Evolutionary conservation across 495 filamentous ascomycete genomes (phyloP), one percentile per base, ranked within the genome.

Genomic region (Penicillium bialowiezense): DNA sequence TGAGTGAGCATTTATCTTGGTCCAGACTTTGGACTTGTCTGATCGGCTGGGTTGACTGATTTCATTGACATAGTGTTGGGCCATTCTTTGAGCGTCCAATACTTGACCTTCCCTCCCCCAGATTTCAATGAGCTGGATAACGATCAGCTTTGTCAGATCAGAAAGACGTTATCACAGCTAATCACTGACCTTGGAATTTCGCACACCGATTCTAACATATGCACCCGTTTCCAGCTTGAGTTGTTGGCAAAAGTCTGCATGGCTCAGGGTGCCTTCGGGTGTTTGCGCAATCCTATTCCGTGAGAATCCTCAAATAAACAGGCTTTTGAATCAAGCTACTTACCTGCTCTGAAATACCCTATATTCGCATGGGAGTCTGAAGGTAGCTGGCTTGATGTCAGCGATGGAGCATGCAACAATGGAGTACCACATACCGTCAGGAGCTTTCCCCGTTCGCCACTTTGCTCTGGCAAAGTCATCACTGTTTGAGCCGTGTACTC

Each of bases 21-120:
- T 4, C 43, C 43, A 45, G 29, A 3, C 12, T 5, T 14, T 8
- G 3, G 29, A 2, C 12, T 1, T 19, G 8, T 28, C n/a, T 23
- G 28, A 14, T 6, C 7, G 15, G 17, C 18, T 32, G 7, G 33
- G 15, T 33, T 23, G 29, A 7, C 10, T n/a, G 17, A 29, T 33
- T 1, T n/a, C 20, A 15, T 29, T 26, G 29, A 36, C 21, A 20
- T 35, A 15, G 18, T 29, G 12, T 20, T 53, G 43, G 7, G 48
- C 26, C 36, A 20, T 10, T 15, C 7, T 42, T n/a, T 41, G 38
- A 12, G 50, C 50, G 4, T n/a, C 36, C 2, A 10, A 33, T 5
- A 53, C 37, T 29, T 53, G n/a, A 1, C 5, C 23, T 7, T 36
- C 1, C n/a, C 15, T 39, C 5, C 50, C 50, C 50, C 50, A 53